These are phyloP conservation scores for Hura crepitans DNA, from an alignment of 441 rosid species.

Conservation along the genomic window DNA sequence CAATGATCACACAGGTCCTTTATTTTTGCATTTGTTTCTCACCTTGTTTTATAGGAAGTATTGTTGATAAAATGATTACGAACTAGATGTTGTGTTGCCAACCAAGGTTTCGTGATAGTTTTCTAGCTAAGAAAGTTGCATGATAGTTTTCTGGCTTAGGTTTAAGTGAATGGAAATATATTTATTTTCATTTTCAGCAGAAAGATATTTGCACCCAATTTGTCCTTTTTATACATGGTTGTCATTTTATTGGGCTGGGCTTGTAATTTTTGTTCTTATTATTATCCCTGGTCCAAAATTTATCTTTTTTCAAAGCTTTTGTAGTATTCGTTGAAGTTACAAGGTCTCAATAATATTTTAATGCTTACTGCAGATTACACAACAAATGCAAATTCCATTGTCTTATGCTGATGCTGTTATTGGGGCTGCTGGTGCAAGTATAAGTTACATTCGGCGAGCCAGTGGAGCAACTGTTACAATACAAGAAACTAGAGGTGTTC, in stretches of 20 bases:
- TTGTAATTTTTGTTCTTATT: neutral
- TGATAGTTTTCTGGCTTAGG: neutral
- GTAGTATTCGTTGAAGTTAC: neutral
- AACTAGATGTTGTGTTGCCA: conserved; percentile 2
- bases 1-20: conserved; percentile 87
- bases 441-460: conserved; percentile 88
- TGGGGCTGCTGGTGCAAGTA: conserved; percentile 89
- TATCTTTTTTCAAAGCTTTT: neutral
- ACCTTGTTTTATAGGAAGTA: neutral
- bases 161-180: neutral
- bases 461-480: conserved; percentile 96
- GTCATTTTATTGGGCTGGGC: neutral
- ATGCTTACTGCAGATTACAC: conserved; percentile 54
- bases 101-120: neutral
- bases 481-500: conserved; percentile 92
- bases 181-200: neutral
- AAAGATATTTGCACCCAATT: neutral
- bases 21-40: neutral
- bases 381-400: conserved; percentile 89
- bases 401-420: conserved; percentile 95
- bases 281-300: too few species aligned
- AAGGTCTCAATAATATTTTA: neutral
- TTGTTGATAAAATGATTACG: neutral
- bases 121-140: neutral
- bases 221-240: neutral